A percentile compares a stretch with the other conserved stretches of the same genome.
Conservation (phyloP, 2,329 filamentous ascomycete genomes). For the Thelonectria olida region DNA sequence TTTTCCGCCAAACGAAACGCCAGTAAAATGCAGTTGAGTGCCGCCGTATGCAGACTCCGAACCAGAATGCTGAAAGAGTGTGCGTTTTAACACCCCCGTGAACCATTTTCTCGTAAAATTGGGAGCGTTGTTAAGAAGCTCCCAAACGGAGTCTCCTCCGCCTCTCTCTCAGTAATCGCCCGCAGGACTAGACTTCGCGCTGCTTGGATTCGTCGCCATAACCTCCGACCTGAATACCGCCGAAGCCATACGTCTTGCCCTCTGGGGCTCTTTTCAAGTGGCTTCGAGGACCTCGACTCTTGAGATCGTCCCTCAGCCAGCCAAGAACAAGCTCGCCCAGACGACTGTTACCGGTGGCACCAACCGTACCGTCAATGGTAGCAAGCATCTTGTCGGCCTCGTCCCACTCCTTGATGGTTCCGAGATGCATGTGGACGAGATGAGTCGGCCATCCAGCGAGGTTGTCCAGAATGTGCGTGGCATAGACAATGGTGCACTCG, state of each 20-base stretch:
- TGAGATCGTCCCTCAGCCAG: constrained; percentile 86
- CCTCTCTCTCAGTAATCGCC: neutral
- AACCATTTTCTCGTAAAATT: neutral
- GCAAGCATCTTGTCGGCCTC: constrained; percentile 74
- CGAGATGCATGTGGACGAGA: constrained; percentile 93
- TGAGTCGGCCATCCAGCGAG: constrained; percentile 94
- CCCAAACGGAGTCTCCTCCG: neutral
- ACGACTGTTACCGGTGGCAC: constrained; percentile 74
- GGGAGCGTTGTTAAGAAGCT: constrained; percentile 36
- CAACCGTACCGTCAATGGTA: constrained; percentile 51
- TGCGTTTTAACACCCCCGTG: neutral
- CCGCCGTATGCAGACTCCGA: constrained; percentile 26
- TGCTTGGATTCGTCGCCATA: constrained; percentile 65
- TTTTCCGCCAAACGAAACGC: constrained; percentile 34
- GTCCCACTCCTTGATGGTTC: constrained; percentile 88
- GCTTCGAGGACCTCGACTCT: constrained; percentile 79
- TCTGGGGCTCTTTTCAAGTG: constrained; percentile 64
- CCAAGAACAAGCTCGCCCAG: constrained; percentile 87
- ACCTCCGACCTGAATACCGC: constrained; percentile 61
- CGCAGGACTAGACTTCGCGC: constrained; percentile 43
- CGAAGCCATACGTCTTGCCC: constrained; percentile 69
- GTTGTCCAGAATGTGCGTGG: constrained; percentile 97
- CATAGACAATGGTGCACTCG: constrained; percentile 93
- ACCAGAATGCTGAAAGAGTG: constrained; percentile 13
- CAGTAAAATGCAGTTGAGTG: constrained; percentile 47